phyloP scores from a whole-genome alignment of 1,284 basidiomycete genomes.

The Trichosporon ovoides region DNA sequence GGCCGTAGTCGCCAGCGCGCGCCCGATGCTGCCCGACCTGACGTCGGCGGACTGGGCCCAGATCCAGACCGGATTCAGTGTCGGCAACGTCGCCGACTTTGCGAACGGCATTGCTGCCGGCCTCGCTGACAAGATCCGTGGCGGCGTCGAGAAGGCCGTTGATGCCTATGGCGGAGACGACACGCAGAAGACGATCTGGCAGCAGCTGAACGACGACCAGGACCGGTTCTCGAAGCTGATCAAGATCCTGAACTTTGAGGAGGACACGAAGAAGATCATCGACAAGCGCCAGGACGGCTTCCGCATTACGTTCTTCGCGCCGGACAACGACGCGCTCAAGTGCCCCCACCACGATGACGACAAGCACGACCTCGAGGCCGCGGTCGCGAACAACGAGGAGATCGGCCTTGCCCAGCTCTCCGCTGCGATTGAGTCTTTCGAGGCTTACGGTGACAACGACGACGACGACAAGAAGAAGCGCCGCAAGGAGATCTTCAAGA shows the following conservation, averaged over 20 bases:
- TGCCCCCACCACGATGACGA: constrained; percentile 38
- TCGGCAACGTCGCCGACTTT: background rate
- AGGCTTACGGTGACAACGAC: constrained; percentile 50
- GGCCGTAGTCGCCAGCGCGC: background rate
- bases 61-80: constrained; percentile 1
- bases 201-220: constrained; percentile 40
- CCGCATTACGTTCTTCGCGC: constrained; percentile 49
- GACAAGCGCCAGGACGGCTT: constrained; percentile 35
- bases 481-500: constrained; percentile 51
- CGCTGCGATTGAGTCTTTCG: constrained; percentile 28
- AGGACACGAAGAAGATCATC: constrained; percentile 37
- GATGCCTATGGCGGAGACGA: constrained; percentile 26
- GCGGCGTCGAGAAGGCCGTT: background rate
- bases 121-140: background rate
- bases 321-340: constrained; percentile 46
- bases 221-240: constrained; percentile 45
- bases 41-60: constrained; percentile 2
- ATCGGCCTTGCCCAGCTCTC: constrained; percentile 27
- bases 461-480: too few relatives aligned
- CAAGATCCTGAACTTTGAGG: constrained; percentile 46
- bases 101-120: background rate
- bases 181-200: constrained; percentile 42
- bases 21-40: constrained; percentile 3
- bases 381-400: background rate
- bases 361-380: constrained; percentile 23